Evolutionary conservation across 2,329 filamentous ascomycete species (phyloP).

Genomic region (Stylonectria norvegica): DNA sequence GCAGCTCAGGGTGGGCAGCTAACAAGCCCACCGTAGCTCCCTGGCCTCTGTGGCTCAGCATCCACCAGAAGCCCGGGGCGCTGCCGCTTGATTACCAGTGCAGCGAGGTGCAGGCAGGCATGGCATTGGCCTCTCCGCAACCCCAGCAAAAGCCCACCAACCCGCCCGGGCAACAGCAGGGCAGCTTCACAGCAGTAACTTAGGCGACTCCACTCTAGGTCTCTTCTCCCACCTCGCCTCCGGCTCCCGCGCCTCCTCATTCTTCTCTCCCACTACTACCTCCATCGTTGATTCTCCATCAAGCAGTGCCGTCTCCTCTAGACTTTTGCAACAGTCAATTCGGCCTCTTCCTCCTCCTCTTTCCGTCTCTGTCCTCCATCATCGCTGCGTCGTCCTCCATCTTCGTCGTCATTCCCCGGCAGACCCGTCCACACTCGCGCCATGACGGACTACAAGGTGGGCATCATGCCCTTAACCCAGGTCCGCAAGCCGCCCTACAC

Average conservation of each 20-base stretch:
- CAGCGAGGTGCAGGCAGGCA: too few species aligned
- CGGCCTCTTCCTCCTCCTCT: slow-evolving; percentile 2
- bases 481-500: slow-evolving; percentile 71
- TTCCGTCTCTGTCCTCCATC: slow-evolving; percentile 6
- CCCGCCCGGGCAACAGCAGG: slow-evolving; percentile 1
- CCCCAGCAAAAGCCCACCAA: slow-evolving; percentile 6
- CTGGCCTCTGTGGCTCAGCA: neutral
- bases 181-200: neutral
- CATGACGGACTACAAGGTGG: slow-evolving; percentile 37
- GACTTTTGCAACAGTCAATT: neutral
- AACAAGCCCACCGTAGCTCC: neutral
- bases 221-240: slow-evolving; percentile 8
- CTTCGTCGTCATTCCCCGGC: slow-evolving; percentile 5
- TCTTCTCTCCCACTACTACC: slow-evolving; percentile 10
- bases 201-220: slow-evolving; percentile 12
- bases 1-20: too few species aligned
- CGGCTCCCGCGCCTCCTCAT: slow-evolving; percentile 12
- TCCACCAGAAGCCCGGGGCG: too few species aligned
- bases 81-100: too few species aligned
- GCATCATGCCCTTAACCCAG: slow-evolving; percentile 52
- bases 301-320: too few species aligned
- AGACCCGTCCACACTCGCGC: slow-evolving; percentile 12
- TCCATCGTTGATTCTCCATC: too few species aligned
- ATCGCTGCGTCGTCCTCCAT: slow-evolving; percentile 5
- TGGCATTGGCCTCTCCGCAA: slow-evolving; percentile 9